Evolutionary conservation across 2,329 filamentous ascomycete genomes (phyloP), one percentile per base, ranked within the genome.

Genomic region (Phialophora tarda): DNA sequence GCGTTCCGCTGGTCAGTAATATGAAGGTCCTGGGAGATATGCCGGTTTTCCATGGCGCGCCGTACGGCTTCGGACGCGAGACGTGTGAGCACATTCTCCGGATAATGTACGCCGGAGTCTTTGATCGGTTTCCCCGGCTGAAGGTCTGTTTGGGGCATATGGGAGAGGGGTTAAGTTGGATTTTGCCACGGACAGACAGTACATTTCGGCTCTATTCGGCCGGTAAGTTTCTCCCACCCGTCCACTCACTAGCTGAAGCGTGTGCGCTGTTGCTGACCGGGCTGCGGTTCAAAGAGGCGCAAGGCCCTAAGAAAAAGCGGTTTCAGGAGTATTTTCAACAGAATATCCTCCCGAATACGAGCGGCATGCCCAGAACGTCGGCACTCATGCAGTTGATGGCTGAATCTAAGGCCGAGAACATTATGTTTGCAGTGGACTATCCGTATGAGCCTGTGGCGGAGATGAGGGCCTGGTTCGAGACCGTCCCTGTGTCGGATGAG

Each of bases 91-190:
- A 79, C 58, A 65, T 80, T 2, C 68, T 81, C 11, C 64, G 70
- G 21, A 77, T 88, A 1, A 87, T 80, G 69, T 81, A 82, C 1
- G 77, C 78, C 0, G 84, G 85, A 1, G 71, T 86, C 0, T 88
- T 88, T 68, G 85, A 88, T 72, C 76, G 79, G 5, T 83, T 81
- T 60, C 85, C 85, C 0, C 76, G 73, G 26, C 72, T 88, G 12
- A 86, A 86, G 72, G 77, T 88, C 50, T 76, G 87, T 3, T 73
- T 86, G 30, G 83, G 83, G 0, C 83, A 86, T 74, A 79, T 84
- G 77, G 79, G 82, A 23, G 81, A 82, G 76, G 77, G 83, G 78
- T 69, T 88, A 0, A 85, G 86, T 0, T 86, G 83, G 60, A 81
- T 84, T 74, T 74, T 88, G 14, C 64, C 74, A 62, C 47, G 68